These are phyloP conservation scores for Arthrobotrys sinensis DNA, from an alignment of 2,329 filamentous ascomycete genomes.

Conservation along the genomic window DNA sequence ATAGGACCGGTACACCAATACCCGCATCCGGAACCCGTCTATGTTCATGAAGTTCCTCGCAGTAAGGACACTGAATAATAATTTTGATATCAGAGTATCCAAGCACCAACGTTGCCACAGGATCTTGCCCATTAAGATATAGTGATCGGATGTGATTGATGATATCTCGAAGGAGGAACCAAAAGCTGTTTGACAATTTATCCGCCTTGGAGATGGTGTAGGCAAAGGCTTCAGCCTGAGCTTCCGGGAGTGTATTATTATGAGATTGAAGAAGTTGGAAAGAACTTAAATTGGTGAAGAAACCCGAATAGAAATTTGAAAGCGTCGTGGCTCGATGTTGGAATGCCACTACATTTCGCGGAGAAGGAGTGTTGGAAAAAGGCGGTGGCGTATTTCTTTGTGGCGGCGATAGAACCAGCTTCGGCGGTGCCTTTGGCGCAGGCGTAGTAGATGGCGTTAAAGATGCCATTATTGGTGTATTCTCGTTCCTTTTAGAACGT, in stretches of 20 bases:
- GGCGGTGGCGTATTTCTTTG: conserved; percentile 19
- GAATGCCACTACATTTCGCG: conserved; percentile 6
- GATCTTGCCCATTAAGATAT: conserved; percentile 34
- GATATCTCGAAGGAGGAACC: conserved; percentile 39
- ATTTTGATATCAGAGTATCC: conserved; percentile 51
- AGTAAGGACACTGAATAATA: conserved; percentile 54
- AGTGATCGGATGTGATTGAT: conserved; percentile 30
- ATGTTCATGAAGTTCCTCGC: conserved; percentile 49
- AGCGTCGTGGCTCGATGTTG: conserved; percentile 25
- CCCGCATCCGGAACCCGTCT: conserved; percentile 30
- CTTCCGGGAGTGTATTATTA: conserved; percentile 14
- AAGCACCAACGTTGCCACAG: conserved; percentile 35
- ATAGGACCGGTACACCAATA: conserved; percentile 51
- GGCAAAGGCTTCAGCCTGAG: conserved; percentile 9
- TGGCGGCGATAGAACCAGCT: conserved; percentile 10
- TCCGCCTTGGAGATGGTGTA: conserved; percentile 38
- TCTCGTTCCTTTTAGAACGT: conserved; percentile 6
- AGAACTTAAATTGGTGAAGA: conserved; percentile 37
- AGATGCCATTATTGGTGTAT: conserved; percentile 3
- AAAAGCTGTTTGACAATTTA: conserved; percentile 47
- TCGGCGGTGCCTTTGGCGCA: conserved; percentile 7
- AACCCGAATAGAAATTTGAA: conserved; percentile 26
- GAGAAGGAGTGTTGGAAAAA: background rate
- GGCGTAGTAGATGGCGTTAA: background rate
- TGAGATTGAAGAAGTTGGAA: conserved; percentile 42